Base-by-base conservation (phyloP, 106 monocot genomes). In the Dendrobium nobile region DNA sequence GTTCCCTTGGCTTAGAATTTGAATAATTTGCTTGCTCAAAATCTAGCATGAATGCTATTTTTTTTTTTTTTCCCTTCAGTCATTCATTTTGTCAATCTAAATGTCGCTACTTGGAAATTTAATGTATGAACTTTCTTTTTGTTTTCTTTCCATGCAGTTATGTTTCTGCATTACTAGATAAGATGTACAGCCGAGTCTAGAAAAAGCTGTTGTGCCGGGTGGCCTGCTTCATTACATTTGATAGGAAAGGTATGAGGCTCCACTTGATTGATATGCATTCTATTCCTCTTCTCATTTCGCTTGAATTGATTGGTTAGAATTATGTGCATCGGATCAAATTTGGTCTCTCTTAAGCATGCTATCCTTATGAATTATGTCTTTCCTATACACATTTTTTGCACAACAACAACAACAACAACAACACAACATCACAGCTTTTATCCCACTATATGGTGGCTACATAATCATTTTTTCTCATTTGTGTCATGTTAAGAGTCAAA, bases 211-310 rank as follows among this genome's bases (percentile, higher is more conserved):
- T 80, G 72, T 85, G 85, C 84, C 82, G 95, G 95, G 54, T 99
- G 95, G 98, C 98, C 98, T 77, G 95, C 92, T 87, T 95, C 92
- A 47, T 84, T 99, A 54, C 98, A 99, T 82, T 88, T 99, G 80
- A 95, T 99, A 82, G 98, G 98, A 56, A 96, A 96, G 87, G 96
- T 92, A 61, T 16, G 22, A 44, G 27, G 73, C 42, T 44, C 43
- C 74, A 18, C 40, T 75, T 73, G 41, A 41, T 73, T 13, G 10
- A 67, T 1, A 67, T 73, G 73, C 37, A 41, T 41, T 41, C 37
- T 73, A 13, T 13, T 73, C 13, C 42, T 73, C 3, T 73, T 58
- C 58, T 20, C 4, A 6, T n/a, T 58, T 45, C 13, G 0, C 64
- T 65, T n/a, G 64, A 24, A 26, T 65, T 61, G 20, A 61, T 65